These are phyloP conservation scores for Debaryomyces psychrophilus DNA, from an alignment of 1,139 yeast genomes.

Conservation along the genomic window DNA sequence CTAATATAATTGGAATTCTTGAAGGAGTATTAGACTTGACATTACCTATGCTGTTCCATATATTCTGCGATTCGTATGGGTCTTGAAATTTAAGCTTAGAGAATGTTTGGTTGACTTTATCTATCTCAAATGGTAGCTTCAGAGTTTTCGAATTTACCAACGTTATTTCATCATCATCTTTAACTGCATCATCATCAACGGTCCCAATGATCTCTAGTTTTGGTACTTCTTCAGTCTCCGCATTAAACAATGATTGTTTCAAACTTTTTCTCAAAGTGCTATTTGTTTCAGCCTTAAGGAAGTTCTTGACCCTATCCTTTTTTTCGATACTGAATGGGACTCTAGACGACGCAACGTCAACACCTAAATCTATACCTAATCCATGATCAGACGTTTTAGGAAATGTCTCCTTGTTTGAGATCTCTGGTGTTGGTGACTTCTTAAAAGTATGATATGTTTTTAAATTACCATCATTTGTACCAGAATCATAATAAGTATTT, in stretches of 20 bases:
- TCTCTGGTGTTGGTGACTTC: conserved; percentile 3
- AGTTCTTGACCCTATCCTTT: conserved; percentile 33
- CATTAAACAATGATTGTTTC: conserved; percentile 19
- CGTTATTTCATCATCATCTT: conserved; percentile 28
- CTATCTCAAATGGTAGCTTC: conserved; percentile 13
- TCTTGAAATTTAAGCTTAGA: conserved; percentile 4
- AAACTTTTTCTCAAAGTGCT: conserved; percentile 15
- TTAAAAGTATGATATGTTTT: conserved; percentile 1
- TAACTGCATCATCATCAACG: not conserved
- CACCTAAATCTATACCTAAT: conserved; percentile 40
- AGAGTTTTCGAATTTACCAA: conserved; percentile 23
- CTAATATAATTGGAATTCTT: conserved; percentile 31
- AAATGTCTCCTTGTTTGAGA: not conserved
- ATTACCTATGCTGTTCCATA: conserved; percentile 11
- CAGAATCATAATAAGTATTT: not conserved
- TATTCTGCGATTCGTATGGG: conserved; percentile 6
- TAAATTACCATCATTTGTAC: not conserved
- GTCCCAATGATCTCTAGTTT: conserved; percentile 4
- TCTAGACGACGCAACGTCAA: conserved; percentile 33
- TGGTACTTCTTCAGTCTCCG: conserved; percentile 15
- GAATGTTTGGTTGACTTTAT: conserved; percentile 7
- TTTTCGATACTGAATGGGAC: conserved; percentile 42
- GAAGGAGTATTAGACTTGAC: conserved; percentile 7
- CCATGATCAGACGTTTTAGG: conserved; percentile 4
- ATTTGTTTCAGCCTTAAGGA: conserved; percentile 15